Percentiles rank a stretch among this genome's conserved stretches.
phyloP scores from a whole-genome alignment of 2,329 filamentous ascomycete genomes.

The Diaporthe sp. region DNA sequence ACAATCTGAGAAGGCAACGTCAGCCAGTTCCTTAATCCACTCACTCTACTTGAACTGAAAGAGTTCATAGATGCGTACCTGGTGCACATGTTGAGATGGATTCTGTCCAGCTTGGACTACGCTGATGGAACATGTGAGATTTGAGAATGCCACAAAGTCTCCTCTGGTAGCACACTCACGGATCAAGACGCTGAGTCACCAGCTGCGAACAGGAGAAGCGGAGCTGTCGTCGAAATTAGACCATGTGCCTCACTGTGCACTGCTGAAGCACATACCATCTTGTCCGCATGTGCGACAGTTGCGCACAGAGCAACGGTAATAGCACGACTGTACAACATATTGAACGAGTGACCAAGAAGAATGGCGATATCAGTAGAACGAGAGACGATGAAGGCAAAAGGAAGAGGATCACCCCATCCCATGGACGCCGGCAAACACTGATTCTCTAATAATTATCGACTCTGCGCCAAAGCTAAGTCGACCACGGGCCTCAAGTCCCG shows the following conservation, averaged over 20 bases:
- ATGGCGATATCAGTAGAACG: background rate
- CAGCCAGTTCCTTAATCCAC: background rate
- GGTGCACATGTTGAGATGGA: conserved; percentile 68
- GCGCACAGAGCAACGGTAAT: background rate
- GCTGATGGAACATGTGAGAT: background rate
- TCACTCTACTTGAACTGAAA: accelerated
- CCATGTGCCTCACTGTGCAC: background rate
- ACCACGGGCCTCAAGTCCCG: background rate
- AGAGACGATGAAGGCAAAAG: background rate
- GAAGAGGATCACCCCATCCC: accelerated
- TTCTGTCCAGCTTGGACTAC: conserved; percentile 56
- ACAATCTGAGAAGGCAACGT: conserved; percentile 53
- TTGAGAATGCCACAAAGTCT: background rate
- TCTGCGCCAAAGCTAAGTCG: background rate
- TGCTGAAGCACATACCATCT: background rate
- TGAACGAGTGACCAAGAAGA: background rate
- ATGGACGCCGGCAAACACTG: too few relatives aligned
- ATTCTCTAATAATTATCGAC: background rate
- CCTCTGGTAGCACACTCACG: conserved; percentile 27
- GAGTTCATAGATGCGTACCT: conserved; percentile 40
- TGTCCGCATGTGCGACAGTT: conserved; percentile 17
- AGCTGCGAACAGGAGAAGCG: conserved; percentile 63
- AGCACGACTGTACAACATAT: conserved; percentile 2
- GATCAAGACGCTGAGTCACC: conserved; percentile 58
- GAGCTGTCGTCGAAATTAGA: conserved; percentile 36